Evolutionary conservation across 768 basidiomycete species (phyloP).

Genomic region (Aureoboletus auriporus): DNA sequence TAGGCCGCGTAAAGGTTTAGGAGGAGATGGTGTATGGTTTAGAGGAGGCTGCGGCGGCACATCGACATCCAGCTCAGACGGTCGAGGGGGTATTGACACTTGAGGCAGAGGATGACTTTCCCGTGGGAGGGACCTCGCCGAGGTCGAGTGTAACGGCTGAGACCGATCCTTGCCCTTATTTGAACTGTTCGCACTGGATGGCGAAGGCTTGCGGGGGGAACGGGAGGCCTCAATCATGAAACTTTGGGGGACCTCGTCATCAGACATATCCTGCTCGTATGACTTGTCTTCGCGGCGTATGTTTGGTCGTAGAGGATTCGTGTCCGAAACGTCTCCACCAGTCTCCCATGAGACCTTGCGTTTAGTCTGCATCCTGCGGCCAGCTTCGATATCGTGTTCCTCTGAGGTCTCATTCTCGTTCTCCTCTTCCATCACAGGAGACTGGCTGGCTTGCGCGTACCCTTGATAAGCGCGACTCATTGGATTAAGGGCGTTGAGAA

Average conservation of each 20-base stretch:
- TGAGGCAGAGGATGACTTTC: slow-evolving; percentile 36
- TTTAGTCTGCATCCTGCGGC: slow-evolving; percentile 45
- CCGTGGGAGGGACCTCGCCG: slow-evolving; percentile 35
- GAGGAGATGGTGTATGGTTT: slow-evolving; percentile 15
- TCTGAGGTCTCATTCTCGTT: slow-evolving; percentile 40
- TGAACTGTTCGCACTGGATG: slow-evolving; percentile 23
- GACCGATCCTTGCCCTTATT: slow-evolving; percentile 39
- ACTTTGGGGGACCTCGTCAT: slow-evolving; percentile 82
- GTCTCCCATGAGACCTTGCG: slow-evolving; percentile 62
- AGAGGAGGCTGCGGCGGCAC: slow-evolving; percentile 21
- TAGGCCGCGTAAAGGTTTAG: slow-evolving; percentile 60
- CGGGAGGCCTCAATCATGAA: slow-evolving; percentile 75
- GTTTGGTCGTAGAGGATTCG: slow-evolving; percentile 63
- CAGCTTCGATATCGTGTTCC: slow-evolving; percentile 59
- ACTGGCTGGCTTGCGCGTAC: slow-evolving; percentile 71
- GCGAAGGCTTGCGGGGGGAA: slow-evolving; percentile 35
- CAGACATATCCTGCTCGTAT: slow-evolving; percentile 59
- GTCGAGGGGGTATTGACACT: slow-evolving; percentile 57
- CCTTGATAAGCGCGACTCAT: slow-evolving; percentile 71
- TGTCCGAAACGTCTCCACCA: slow-evolving; percentile 45
- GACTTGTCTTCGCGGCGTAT: slow-evolving; percentile 63
- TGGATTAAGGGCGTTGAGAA: slow-evolving; percentile 80
- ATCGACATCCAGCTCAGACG: slow-evolving; percentile 56
- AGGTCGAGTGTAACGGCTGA: slow-evolving; percentile 50
- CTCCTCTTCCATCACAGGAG: slow-evolving; percentile 71